Evolutionary conservation across 495 filamentous ascomycete species (phyloP).

Genomic region (Emericellopsis terricola): DNA sequence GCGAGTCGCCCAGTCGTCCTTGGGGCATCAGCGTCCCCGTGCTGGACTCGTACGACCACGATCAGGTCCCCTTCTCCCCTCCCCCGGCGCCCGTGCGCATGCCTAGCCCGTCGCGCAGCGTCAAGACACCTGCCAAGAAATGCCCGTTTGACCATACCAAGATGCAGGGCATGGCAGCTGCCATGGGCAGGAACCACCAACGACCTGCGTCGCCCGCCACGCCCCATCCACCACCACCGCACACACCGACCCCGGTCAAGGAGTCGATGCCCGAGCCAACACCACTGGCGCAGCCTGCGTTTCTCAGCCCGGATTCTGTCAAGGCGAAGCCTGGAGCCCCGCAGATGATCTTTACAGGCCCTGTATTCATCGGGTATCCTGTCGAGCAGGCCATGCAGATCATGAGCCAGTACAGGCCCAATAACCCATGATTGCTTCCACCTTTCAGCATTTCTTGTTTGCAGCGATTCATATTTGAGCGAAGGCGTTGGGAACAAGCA

Average conservation of each 20-base stretch:
- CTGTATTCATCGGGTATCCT: slow-evolving; percentile 77
- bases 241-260: neutral
- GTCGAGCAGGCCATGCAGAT: slow-evolving; percentile 58
- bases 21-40: slow-evolving; percentile 75
- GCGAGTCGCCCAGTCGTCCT: slow-evolving; percentile 75
- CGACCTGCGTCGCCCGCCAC: neutral
- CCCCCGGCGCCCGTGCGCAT: slow-evolving; percentile 20
- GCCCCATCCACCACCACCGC: neutral
- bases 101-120: slow-evolving; percentile 10
- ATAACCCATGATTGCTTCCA: neutral
- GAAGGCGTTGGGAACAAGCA: slow-evolving; percentile 1
- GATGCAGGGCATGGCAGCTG: slow-evolving; percentile 2
- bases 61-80: slow-evolving; percentile 18
- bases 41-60: slow-evolving; percentile 16
- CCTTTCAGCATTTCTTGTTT: neutral
- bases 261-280: neutral
- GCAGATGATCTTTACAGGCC: slow-evolving; percentile 61
- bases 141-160: slow-evolving; percentile 31
- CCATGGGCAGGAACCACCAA: no score
- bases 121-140: slow-evolving; percentile 11
- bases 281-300: slow-evolving; percentile 14
- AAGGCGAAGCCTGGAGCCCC: slow-evolving; percentile 15
- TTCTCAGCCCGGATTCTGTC: slow-evolving; percentile 14
- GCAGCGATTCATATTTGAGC: neutral
- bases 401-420: slow-evolving; percentile 37